Evolutionary conservation across 192 early-diverging fungal genomes (phyloP), one percentile per base, ranked within the genome.

Genomic region (Haplosporangium gracile): DNA sequence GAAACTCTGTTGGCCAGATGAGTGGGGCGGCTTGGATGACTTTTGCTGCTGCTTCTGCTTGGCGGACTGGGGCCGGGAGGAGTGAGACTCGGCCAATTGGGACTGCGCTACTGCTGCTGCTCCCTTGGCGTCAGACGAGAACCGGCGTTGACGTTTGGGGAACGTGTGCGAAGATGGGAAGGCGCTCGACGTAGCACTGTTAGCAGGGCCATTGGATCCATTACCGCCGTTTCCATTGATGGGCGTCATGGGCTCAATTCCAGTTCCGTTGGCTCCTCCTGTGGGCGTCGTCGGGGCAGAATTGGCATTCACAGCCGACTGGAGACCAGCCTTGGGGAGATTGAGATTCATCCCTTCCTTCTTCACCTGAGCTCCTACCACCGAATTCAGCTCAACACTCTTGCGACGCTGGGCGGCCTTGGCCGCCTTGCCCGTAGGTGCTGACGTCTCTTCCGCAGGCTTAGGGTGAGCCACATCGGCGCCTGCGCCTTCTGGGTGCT

Each of bases 121-220:
- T 5, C 75, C 76, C 72, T 86, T 86, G 43, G 84, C 88, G 39
- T 89, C 88, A 7, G 79, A 77, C 20, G 89, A 90, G 75, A 86
- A 88, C 63, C 89, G 80, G 24, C 89, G 68, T 63, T 85, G 86
- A 32, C 83, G 83, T 72, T 90, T 90, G 2, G 81, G 78, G 60
- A 88, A 80, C 40, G 80, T 75, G 39, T 86, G 84, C 24, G 79
- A 74, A 4, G 84, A 70, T 5, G 73, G 47, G 68, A 84, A 84
- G 7, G 77, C 42, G 18, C 68, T 72, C 20, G 78, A 38, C 2
- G 83, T 39, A 9, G 53, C 7, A 60, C 40, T 42, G 60, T 47
- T 22, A 57, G n/a, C 8, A 32, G 24, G 22, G 43, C n/a, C 68
- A 36, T 29, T 65, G 9, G 18, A n/a, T 51, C 71, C 76, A 68